Base-by-base conservation (phyloP, 441 rosid species). In the Capsella rubella region DNA sequence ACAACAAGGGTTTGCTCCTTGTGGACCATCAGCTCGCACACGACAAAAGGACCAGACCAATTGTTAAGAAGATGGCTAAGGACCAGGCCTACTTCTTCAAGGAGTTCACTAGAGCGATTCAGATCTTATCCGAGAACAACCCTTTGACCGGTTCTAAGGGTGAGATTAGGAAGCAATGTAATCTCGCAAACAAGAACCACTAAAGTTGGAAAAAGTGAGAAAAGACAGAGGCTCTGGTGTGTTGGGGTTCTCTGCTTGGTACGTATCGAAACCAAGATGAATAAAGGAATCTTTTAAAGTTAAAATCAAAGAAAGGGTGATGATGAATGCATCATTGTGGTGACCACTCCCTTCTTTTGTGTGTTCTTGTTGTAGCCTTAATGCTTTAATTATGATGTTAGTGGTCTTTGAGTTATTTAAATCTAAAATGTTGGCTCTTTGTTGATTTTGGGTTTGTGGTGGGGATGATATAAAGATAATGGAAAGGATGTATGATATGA, bases 1-100 rank as follows among this genome's bases (percentile, higher is more conserved):
- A 92, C 87, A 90, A 86, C 84, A 95, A 95, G 84, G 99, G 97
- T 8, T 69, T 92, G 83, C 70, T 95, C 69, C 77, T 87, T 2
- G 99, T 95, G 67, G 99, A 95, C 84, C 99, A 95, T 64, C 96
- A 90, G 42, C 87, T 95, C 35, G 97, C 97, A 71, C 82, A 80
- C 4, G 98, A 92, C 87, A 90, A 86, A 85, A 78, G 87, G 67
- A 95, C 99, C 18, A 92, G 83, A 77, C 97, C 98, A 49, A 82
- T 80, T 72, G 99, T 95, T 32, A 90, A 90, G 84, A 95, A 95
- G 78, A 90, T 95, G 98, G 99, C 99, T 18, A 92, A 89, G 82
- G 89, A 86, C 78, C 92, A 95, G 68, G 89, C 82, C 61, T 90
- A 92, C 83, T 95, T 92, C 90, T 90, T 90, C 78, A 89, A 88